Percentiles rank a stretch among this genome's conserved stretches.
These are phyloP conservation scores for Castanopsis chinensis DNA, from an alignment of 306 rosid species.

Conservation along the genomic window DNA sequence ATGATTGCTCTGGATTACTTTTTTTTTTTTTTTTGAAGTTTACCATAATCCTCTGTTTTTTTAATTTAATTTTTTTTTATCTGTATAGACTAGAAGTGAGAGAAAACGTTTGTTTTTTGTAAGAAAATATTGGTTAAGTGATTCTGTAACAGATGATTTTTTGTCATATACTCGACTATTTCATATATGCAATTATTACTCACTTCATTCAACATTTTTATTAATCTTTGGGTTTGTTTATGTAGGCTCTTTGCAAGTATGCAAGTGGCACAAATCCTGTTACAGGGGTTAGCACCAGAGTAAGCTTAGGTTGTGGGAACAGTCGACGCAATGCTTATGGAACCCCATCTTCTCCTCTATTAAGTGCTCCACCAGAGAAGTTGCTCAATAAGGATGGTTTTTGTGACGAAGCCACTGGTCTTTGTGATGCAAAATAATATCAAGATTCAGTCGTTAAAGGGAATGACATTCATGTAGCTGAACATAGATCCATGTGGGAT, in stretches of 20 bases:
- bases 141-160: neutral
- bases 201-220: neutral
- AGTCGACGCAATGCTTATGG: constrained; percentile 78
- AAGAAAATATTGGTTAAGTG: too few relatives aligned
- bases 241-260: constrained; percentile 61
- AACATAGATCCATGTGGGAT: constrained; percentile 8
- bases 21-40: too few relatives aligned
- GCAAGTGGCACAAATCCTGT: constrained; percentile 55
- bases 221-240: neutral
- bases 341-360: constrained; percentile 64
- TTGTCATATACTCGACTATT: neutral
- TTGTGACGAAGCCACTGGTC: constrained; percentile 61
- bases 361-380: constrained; percentile 73
- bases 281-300: constrained; percentile 58
- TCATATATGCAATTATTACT: neutral
- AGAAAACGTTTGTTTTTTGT: too few relatives aligned
- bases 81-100: too few relatives aligned
- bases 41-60: too few relatives aligned
- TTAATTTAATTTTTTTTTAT: too few relatives aligned
- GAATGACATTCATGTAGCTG: neutral
- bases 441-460: neutral
- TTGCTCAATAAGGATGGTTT: constrained; percentile 63
- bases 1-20: too few relatives aligned
- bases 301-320: constrained; percentile 79
- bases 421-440: constrained; percentile 60